Evolutionary conservation across 176 grass and related monocot species (phyloP), one percentile per base, ranked within the genome.

Genomic region (Carex pumila): DNA sequence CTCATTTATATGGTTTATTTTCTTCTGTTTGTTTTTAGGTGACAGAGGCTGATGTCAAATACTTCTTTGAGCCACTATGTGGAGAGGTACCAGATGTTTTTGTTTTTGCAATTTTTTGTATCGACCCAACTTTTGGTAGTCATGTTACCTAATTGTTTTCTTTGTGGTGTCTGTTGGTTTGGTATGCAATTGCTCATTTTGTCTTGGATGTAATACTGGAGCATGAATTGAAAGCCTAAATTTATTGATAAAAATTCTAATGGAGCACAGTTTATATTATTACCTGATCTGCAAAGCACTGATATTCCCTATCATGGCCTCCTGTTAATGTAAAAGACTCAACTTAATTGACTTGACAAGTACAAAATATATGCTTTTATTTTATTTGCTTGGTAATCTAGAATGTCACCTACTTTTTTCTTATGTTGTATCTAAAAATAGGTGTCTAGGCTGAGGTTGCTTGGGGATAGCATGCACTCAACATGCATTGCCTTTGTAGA

Each of bases 401-500:
- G 70, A 68, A 45, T 49, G 3, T 17, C 37, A 69, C 47, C 7
- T 53, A 41, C 39, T 86, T 79, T 17, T 57, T 11, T 22, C 34
- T 39, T 79, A 59, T 80, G 70, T 71, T 58, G 1, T 12, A 29
- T 78, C 77, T 84, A 11, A 65, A 31, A 45, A 50, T 79, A 98
- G 95, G 95, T 98, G 84, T 98, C 95, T 90, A 90, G 88, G 3
- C 71, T 93, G 86, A 93, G 95, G 83, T 90, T 98, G 73, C 92
- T 98, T 88, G 92, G 92, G 68, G 95, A 98, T 87, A 93, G 87
- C 73, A 85, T 94, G 66, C 95, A 98, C 75, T 94, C 90, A 55
- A 94, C 92, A 31, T 90, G 91, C 79, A 98, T 98, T 90, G 95
- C 92, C 18, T 98, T 98, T 89, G 92, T 98, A 87, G 95, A 94